A percentile compares a stretch with the other conserved stretches of the same genome.
phyloP scores from a whole-genome alignment of 345 rosid species.

The Populus davidiana region DNA sequence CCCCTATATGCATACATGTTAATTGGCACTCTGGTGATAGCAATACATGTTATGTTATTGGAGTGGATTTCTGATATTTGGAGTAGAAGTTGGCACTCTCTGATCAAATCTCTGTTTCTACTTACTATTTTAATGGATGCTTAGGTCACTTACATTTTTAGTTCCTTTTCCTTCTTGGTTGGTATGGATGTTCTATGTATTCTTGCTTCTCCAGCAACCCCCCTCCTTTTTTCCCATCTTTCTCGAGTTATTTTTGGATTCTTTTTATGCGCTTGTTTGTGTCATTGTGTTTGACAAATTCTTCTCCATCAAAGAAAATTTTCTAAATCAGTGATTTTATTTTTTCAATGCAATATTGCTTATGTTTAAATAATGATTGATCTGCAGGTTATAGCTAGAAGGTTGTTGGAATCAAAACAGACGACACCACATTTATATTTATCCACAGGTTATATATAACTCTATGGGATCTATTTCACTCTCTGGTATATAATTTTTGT shows the following conservation, averaged over 20 bases:
- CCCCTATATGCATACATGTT: no score
- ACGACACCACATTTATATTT: slow-evolving; percentile 82
- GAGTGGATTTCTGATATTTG: not conserved
- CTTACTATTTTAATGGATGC: not conserved
- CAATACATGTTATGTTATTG: no score
- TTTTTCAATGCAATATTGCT: no score
- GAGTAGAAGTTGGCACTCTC: not conserved
- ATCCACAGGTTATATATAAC: slow-evolving; percentile 56
- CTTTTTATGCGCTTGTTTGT: not conserved
- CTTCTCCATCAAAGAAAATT: no score
- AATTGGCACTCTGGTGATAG: no score
- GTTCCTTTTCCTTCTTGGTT: not conserved
- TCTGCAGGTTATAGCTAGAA: slow-evolving; percentile 78
- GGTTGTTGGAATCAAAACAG: slow-evolving; percentile 96
- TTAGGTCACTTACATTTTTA: not conserved
- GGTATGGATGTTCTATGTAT: not conserved
- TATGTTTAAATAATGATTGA: not conserved
- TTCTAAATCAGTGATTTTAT: no score
- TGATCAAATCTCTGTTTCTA: not conserved
- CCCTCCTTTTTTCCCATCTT: no score
- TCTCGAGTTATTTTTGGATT: not conserved
- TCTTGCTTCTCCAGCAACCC: not conserved
- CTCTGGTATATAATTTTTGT: slow-evolving; percentile 15
- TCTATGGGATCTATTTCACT: slow-evolving; percentile 13
- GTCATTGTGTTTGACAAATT: not conserved